Percentiles rank a stretch among this genome's conserved stretches.
phyloP scores from a whole-genome alignment of 1,139 yeast genomes.

The Debaryomyces fabryi region DNA sequence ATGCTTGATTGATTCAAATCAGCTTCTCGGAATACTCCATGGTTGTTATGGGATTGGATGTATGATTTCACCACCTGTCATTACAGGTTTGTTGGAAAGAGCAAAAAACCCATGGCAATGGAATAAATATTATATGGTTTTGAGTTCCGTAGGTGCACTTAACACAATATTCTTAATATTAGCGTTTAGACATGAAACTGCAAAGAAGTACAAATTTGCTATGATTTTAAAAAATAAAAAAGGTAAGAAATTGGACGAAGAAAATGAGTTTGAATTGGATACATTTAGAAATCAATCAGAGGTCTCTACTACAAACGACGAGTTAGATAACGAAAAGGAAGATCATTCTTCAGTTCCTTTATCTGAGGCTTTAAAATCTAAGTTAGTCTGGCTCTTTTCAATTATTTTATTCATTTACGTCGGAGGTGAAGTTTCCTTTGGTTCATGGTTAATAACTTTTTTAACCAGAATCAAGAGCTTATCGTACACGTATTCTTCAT shows the following conservation, averaged over 20 bases:
- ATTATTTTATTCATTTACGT: conserved; percentile 57
- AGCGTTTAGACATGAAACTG: conserved; percentile 56
- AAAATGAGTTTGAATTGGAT: conserved; percentile 16
- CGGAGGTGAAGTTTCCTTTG: conserved; percentile 72
- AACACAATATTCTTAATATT: conserved; percentile 23
- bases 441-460: conserved; percentile 67
- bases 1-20: conserved; percentile 57
- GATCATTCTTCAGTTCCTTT: conserved; percentile 24
- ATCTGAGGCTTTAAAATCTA: conserved; percentile 40
- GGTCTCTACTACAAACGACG: conserved; percentile 10
- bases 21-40: conserved; percentile 65
- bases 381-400: conserved; percentile 51
- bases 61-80: conserved; percentile 62
- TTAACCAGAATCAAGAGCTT: conserved; percentile 51
- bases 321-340: conserved; percentile 22
- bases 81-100: conserved; percentile 45
- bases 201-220: conserved; percentile 52
- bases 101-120: conserved; percentile 45
- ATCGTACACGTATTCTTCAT: conserved; percentile 52
- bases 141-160: conserved; percentile 29
- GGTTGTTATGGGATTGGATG: conserved; percentile 73
- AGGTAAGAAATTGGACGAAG: conserved; percentile 7
- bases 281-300: conserved; percentile 15
- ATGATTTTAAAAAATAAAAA: conserved; percentile 18
- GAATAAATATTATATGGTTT: conserved; percentile 49